A percentile compares a stretch with the other conserved stretches of the same genome.
These are phyloP conservation scores for Geranium brycei DNA, from an alignment of 345 rosid species.

Conservation along the genomic window DNA sequence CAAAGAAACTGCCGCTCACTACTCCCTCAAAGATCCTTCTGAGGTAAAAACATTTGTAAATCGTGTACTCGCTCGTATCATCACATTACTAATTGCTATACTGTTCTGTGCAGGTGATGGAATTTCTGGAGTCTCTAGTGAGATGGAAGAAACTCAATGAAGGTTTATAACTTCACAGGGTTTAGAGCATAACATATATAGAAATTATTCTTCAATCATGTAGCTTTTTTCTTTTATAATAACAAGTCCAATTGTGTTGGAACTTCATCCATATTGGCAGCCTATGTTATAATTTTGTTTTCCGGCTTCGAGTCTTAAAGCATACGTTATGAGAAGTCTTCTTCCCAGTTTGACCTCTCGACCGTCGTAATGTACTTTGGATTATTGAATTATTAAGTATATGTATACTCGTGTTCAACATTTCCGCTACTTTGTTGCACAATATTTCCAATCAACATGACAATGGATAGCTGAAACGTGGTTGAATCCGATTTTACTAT, in stretches of 20 bases:
- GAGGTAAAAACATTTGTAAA: constrained; percentile 34
- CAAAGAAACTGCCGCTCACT: constrained; percentile 62
- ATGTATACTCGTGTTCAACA: too few species aligned
- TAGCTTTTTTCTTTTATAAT: neutral
- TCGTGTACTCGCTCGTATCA: neutral
- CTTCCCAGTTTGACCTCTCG: neutral
- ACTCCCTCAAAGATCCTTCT: constrained; percentile 65
- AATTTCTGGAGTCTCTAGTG: constrained; percentile 57
- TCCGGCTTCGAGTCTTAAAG: neutral
- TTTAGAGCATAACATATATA: too few species aligned
- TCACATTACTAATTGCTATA: neutral
- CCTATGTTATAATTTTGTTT: too few species aligned
- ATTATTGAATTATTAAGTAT: too few species aligned
- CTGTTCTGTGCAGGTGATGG: constrained; percentile 50
- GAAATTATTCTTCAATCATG: too few species aligned
- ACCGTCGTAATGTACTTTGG: too few species aligned
- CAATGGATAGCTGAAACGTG: too few species aligned
- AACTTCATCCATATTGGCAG: neutral
- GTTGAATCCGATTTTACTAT: too few species aligned
- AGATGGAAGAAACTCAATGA: constrained; percentile 38
- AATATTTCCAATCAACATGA: too few species aligned
- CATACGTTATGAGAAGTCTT: neutral
- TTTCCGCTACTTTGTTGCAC: too few species aligned
- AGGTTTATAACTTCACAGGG: neutral
- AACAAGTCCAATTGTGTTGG: neutral